phyloP scores from a whole-genome alignment of 768 basidiomycete species.

The Glaciozyma antarctica region DNA sequence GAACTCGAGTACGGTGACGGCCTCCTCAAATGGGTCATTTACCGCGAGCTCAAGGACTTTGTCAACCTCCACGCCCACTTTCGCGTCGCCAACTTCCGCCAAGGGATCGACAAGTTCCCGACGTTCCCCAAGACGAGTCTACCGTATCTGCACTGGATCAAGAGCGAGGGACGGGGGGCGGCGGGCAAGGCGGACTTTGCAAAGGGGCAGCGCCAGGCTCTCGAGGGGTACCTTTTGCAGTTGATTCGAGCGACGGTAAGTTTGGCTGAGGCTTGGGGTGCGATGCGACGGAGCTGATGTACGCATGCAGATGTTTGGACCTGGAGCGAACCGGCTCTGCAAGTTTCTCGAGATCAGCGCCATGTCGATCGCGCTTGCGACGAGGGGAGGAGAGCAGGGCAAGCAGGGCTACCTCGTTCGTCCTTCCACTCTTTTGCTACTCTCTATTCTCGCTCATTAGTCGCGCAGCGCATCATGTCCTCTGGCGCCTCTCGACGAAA shows the following conservation, averaged over 20 bases:
- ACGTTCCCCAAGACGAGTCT: constrained; percentile 78
- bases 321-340: constrained; percentile 75
- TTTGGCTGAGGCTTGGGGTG: background rate
- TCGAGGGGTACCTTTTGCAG: constrained; percentile 80
- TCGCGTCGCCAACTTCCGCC: constrained; percentile 57
- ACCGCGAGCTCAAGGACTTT: constrained; percentile 86
- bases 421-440: constrained; percentile 33
- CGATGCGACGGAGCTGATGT: background rate
- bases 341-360: constrained; percentile 88
- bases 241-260: constrained; percentile 82
- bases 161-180: constrained; percentile 49
- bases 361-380: constrained; percentile 62
- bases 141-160: constrained; percentile 82
- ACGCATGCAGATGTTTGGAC: constrained; percentile 78
- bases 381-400: constrained; percentile 70
- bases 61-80: constrained; percentile 82
- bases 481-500: constrained; percentile 54
- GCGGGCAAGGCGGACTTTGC: constrained; percentile 61
- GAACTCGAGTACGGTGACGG: constrained; percentile 83
- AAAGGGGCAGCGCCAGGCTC: constrained; percentile 62
- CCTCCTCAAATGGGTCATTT: constrained; percentile 86
- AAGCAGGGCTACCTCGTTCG: constrained; percentile 70
- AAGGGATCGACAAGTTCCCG: constrained; percentile 53
- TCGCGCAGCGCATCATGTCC: constrained; percentile 46
- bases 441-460: background rate